Evolutionary conservation across 1,284 basidiomycete genomes (phyloP).

Genomic region (Gomphus bonarii): DNA sequence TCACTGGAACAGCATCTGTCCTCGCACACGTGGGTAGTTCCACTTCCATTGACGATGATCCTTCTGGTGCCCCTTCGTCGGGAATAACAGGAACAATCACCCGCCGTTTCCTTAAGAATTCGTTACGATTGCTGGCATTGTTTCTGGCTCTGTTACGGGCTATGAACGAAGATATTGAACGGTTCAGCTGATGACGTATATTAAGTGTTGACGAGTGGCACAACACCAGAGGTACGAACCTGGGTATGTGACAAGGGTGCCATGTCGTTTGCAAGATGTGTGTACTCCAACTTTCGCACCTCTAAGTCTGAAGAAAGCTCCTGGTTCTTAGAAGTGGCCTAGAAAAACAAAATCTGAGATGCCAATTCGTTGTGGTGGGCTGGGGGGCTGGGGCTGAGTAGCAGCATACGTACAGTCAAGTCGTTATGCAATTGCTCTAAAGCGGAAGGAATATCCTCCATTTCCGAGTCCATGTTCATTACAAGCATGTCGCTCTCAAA

Average conservation of each 20-base stretch:
- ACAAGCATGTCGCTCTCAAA: conserved; percentile 64
- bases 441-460: conserved; percentile 40
- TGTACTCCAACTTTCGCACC: conserved; percentile 53
- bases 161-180: conserved; percentile 58
- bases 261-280: conserved; percentile 34
- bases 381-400: too few species aligned
- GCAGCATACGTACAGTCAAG: conserved; percentile 36
- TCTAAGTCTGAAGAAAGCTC: conserved; percentile 30
- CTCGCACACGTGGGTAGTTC: conserved; percentile 52
- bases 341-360: neutral
- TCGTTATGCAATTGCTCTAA: conserved; percentile 40
- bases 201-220: neutral
- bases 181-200: conserved; percentile 41
- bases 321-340: neutral
- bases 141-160: conserved; percentile 58
- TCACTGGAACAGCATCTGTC: conserved; percentile 51
- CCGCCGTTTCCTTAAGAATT: conserved; percentile 42
- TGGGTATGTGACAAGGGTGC: conserved; percentile 43
- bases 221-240: conserved; percentile 28
- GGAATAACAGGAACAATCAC: neutral
- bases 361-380: neutral
- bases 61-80: neutral
- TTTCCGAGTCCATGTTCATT: conserved; percentile 56
- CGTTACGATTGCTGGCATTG: conserved; percentile 60
- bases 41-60: neutral